A percentile compares a stretch with the other conserved stretches of the same genome.
Conservation (phyloP, 1,139 yeast species). For the Saccharomyces pastorianus region DNA sequence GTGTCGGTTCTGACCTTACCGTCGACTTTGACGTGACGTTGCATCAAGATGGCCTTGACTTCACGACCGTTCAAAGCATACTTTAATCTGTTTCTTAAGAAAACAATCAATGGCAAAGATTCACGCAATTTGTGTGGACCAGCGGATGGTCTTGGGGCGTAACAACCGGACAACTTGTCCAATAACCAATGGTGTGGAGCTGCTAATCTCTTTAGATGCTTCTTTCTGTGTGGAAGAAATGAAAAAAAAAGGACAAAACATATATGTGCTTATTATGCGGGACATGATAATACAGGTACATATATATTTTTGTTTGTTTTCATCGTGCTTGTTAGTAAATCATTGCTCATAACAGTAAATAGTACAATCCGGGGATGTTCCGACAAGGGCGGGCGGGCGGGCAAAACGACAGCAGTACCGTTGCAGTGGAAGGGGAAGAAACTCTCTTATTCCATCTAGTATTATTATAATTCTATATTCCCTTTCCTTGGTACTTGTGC, state of each 20-base stretch:
- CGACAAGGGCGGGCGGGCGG: no score
- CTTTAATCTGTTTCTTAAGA: slow-evolving; percentile 98
- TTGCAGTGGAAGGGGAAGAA: no score
- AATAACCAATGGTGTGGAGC: slow-evolving; percentile 99
- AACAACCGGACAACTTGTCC: slow-evolving; percentile 99
- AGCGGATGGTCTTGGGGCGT: slow-evolving; percentile 99
- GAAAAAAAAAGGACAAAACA: neutral
- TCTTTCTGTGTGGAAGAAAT: slow-evolving; percentile 49
- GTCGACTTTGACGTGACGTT: slow-evolving; percentile 97
- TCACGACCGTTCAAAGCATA: slow-evolving; percentile 99
- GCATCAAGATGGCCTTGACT: slow-evolving; percentile 98
- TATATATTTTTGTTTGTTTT: no score
- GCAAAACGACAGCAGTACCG: no score
- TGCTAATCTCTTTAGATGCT: slow-evolving; percentile 96
- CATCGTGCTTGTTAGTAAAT: neutral
- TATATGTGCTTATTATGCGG: no score
- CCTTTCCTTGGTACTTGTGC: no score
- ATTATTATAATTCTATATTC: no score
- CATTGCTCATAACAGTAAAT: no score
- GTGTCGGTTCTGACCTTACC: slow-evolving; percentile 98
- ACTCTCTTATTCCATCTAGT: no score
- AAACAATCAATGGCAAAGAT: slow-evolving; percentile 94
- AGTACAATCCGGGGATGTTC: no score
- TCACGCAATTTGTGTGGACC: slow-evolving; percentile 99
- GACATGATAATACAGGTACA: no score